These are phyloP conservation scores for Theobroma grandiflorum DNA, from an alignment of 441 rosid species.

Conservation along the genomic window DNA sequence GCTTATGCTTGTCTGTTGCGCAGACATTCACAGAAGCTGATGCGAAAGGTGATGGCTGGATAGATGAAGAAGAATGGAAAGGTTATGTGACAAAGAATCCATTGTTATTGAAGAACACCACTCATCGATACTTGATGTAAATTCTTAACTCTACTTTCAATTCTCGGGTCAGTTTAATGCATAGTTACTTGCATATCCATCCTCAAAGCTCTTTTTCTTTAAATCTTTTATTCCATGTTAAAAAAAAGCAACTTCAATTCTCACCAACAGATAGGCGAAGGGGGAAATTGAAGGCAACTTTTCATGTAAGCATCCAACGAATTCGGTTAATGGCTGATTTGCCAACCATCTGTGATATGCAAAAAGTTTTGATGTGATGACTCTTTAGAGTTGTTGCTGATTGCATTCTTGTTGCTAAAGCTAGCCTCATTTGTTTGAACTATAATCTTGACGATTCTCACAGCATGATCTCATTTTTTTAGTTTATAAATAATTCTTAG, in stretches of 20 bases:
- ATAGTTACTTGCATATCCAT: background rate
- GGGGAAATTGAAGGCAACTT: too few species aligned
- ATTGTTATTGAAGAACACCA: conserved; percentile 39
- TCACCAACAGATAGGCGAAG: too few species aligned
- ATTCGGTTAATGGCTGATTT: background rate
- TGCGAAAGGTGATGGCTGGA: conserved; percentile 36
- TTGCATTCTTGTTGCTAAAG: background rate
- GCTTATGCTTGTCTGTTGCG: background rate
- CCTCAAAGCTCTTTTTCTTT: background rate
- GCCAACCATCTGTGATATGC: background rate
- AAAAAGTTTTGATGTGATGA: too few species aligned
- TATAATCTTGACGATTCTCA: background rate
- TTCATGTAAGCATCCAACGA: background rate
- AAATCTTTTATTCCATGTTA: background rate
- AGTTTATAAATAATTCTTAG: background rate
- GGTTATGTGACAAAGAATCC: conserved; percentile 36
- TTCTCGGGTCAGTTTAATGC: background rate
- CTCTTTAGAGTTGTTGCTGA: too few species aligned
- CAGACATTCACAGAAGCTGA: conserved; percentile 42
- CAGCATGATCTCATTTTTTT: background rate
- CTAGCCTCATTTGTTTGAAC: too few species aligned
- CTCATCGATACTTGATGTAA: conserved; percentile 39
- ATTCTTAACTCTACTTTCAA: background rate
- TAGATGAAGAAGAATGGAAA: conserved; percentile 44
- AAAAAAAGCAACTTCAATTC: too few species aligned